Evolutionary conservation across 2,329 filamentous ascomycete genomes (phyloP).

Genomic region (Alternaria sp.): DNA sequence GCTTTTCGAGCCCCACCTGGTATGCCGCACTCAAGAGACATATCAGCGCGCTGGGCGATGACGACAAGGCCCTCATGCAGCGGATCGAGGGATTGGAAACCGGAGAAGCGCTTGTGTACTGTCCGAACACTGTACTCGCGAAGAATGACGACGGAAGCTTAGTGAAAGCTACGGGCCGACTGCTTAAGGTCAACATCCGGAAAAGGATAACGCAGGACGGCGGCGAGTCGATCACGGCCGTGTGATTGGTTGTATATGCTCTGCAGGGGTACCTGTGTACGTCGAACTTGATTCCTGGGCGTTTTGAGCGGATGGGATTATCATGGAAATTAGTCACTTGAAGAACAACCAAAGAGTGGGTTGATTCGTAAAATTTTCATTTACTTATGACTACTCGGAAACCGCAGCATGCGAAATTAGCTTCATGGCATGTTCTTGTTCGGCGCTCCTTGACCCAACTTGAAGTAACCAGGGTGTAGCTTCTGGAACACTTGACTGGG

Average conservation of each 20-base stretch:
- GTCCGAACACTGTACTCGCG: background rate
- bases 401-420: no score
- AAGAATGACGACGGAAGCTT: background rate
- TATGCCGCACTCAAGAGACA: background rate
- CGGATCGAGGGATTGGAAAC: background rate
- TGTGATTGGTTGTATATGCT: background rate
- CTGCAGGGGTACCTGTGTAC: no score
- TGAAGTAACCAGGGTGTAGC: no score
- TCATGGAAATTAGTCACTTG: no score
- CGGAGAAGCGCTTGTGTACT: background rate
- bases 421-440: no score
- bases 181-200: constrained; percentile 33
- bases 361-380: no score
- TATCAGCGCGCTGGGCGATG: background rate
- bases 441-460: no score
- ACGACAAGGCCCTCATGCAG: background rate
- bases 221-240: constrained; percentile 48
- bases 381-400: no score
- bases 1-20: background rate
- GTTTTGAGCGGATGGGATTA: background rate
- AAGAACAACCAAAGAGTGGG: no score
- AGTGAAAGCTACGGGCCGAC: constrained; percentile 11
- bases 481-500: no score
- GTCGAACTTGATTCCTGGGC: background rate
- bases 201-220: constrained; percentile 23